Conservation (phyloP, 2,329 filamentous ascomycete genomes). For the Clarireedia monteithiana region DNA sequence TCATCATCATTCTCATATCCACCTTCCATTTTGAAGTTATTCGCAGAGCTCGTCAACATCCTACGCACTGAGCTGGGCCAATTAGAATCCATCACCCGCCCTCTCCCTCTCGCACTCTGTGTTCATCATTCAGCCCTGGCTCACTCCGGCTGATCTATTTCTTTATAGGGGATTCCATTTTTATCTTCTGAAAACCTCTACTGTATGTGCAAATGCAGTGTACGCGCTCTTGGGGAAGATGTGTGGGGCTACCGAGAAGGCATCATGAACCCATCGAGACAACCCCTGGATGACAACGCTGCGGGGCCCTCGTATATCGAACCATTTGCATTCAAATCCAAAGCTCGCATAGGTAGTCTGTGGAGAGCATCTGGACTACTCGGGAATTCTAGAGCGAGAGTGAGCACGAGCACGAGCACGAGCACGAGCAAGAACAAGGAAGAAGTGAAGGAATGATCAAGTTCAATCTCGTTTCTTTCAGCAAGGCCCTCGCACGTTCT, state of each 20-base stretch:
- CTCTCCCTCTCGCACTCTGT: too few species aligned
- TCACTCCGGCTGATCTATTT: background rate
- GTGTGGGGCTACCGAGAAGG: background rate
- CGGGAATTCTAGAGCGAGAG: background rate
- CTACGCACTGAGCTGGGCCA: background rate
- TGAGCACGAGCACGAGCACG: too few species aligned
- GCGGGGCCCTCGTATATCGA: background rate
- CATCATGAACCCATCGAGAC: background rate
- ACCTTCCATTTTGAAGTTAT: slow-evolving; percentile 3
- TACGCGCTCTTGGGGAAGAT: too few species aligned
- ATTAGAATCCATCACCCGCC: background rate
- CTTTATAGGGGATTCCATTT: background rate
- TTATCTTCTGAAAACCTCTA: background rate
- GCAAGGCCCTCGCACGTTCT: too few species aligned
- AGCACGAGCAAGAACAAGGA: background rate
- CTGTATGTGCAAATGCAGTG: background rate
- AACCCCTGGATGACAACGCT: background rate
- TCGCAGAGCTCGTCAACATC: background rate
- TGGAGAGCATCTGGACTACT: background rate
- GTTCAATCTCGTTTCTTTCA: background rate
- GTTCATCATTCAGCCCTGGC: background rate
- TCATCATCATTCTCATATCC: background rate
- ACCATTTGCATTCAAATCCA: background rate
- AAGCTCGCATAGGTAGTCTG: background rate
- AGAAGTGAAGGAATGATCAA: background rate